Percentiles rank a stretch among this genome's conserved stretches.
Conservation (phyloP, 139 green algal genomes). For the Picochlorum sp. region DNA sequence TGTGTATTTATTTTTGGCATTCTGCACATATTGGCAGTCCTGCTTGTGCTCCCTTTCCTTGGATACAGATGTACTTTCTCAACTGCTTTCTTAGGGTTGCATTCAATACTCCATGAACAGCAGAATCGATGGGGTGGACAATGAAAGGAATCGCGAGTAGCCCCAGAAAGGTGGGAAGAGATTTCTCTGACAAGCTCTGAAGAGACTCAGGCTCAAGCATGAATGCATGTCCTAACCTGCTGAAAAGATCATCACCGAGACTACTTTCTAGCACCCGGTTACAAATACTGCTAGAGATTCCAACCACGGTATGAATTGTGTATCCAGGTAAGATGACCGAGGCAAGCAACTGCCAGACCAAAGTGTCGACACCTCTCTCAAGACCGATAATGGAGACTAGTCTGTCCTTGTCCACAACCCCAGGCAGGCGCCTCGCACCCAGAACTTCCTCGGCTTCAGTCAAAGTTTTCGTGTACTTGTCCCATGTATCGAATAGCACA, state of each 20-base stretch:
- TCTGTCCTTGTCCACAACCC: constrained; percentile 6
- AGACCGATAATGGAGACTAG: constrained; percentile 37
- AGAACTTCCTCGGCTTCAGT: constrained; percentile 11
- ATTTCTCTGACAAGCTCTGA: constrained; percentile 40
- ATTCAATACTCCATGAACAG: constrained; percentile 57
- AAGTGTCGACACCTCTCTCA: constrained; percentile 57
- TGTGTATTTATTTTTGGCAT: no score
- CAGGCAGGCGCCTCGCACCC: neutral
- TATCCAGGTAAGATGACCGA: constrained; percentile 52
- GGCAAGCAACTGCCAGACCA: constrained; percentile 65
- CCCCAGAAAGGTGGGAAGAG: constrained; percentile 41
- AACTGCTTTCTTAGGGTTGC: constrained; percentile 43
- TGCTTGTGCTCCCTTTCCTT: constrained; percentile 11
- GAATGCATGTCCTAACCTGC: neutral
- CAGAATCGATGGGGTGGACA: constrained; percentile 63
- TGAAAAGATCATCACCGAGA: neutral
- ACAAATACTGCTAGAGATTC: constrained; percentile 24
- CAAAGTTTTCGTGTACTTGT: constrained; percentile 56
- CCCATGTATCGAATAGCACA: constrained; percentile 59
- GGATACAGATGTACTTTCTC: constrained; percentile 40
- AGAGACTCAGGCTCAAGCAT: constrained; percentile 8
- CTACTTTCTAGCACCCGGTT: constrained; percentile 14
- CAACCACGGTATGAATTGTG: constrained; percentile 68
- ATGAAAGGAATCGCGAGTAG: constrained; percentile 64
- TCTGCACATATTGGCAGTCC: constrained; percentile 21